These are phyloP conservation scores for Pyrenopolyporus hunteri DNA, from an alignment of 495 filamentous ascomycete species.

Conservation along the genomic window DNA sequence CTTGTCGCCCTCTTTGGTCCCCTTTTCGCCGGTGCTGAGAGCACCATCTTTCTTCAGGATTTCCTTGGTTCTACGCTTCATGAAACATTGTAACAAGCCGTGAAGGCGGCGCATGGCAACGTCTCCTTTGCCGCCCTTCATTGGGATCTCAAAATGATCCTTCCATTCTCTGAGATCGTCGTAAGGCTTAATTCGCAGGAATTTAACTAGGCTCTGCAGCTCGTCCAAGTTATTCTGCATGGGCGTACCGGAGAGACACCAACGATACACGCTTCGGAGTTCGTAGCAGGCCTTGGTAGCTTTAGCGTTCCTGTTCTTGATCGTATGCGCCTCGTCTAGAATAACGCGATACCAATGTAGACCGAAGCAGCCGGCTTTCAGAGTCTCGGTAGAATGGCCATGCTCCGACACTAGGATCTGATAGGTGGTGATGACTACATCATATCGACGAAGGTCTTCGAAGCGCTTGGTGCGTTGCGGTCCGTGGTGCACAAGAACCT, in stretches of 20 bases:
- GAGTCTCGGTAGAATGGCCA: slow-evolving; percentile 61
- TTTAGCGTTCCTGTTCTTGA: slow-evolving; percentile 98
- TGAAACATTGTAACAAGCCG: slow-evolving; percentile 83
- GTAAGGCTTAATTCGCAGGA: slow-evolving; percentile 90
- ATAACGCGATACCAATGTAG: slow-evolving; percentile 95
- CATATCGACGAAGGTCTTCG: slow-evolving; percentile 77
- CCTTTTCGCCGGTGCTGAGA: slow-evolving; percentile 70
- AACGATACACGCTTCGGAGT: slow-evolving; percentile 81
- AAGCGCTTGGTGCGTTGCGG: slow-evolving; percentile 78
- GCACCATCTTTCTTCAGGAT: slow-evolving; percentile 84
- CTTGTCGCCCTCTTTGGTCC: slow-evolving; percentile 52
- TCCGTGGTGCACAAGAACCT: slow-evolving; percentile 90
- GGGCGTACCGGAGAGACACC: slow-evolving; percentile 95
- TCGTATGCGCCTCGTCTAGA: slow-evolving; percentile 94
- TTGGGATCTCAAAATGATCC: slow-evolving; percentile 81
- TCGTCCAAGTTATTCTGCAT: slow-evolving; percentile 99
- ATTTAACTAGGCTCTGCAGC: slow-evolving; percentile 88
- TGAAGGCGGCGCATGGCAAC: slow-evolving; percentile 90
- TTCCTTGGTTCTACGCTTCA: slow-evolving; percentile 97
- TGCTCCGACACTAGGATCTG: slow-evolving; percentile 92
- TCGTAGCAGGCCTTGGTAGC: slow-evolving; percentile 86
- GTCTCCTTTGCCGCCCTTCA: slow-evolving; percentile 83
- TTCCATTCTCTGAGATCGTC: slow-evolving; percentile 83
- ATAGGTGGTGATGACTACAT: slow-evolving; percentile 97
- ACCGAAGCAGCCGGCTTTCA: slow-evolving; percentile 84